Conservation (phyloP, 2,329 filamentous ascomycete species). For the Cryphonectria japonica region DNA sequence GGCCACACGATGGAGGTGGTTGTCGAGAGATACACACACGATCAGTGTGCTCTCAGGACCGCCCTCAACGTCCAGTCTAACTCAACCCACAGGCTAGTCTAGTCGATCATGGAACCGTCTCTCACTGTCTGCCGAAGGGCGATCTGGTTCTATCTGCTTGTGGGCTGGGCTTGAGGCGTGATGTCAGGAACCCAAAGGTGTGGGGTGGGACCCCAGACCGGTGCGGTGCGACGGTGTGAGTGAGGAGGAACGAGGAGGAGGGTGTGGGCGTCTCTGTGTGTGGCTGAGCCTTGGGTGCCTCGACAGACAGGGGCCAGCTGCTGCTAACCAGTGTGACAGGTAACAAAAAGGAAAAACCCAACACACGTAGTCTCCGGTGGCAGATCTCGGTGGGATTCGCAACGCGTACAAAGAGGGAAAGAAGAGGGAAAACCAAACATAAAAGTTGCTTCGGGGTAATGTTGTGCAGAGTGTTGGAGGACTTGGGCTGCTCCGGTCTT, state of each 20-base stretch:
- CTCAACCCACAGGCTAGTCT: not conserved
- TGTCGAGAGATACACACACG: not conserved
- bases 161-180: not conserved
- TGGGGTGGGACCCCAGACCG: not conserved
- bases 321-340: not conserved
- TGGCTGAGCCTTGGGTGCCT: not conserved
- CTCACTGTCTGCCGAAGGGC: slow-evolving; percentile 2
- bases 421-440: not conserved
- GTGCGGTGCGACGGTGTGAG: not conserved
- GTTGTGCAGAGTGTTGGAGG: slow-evolving; percentile 45
- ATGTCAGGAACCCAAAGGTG: not conserved
- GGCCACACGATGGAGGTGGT: not conserved
- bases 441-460: slow-evolving; percentile 48
- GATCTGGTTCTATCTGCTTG: slow-evolving; percentile 6
- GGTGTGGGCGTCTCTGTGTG: not conserved
- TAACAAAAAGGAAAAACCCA: not conserved
- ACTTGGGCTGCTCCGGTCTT: slow-evolving; percentile 28
- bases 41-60: not conserved
- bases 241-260: not conserved
- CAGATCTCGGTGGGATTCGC: slow-evolving; percentile 12
- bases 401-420: not conserved
- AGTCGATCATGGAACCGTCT: not conserved
- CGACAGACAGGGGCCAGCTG: not conserved
- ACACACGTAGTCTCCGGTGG: not conserved
- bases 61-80: not conserved